Evolutionary conservation across 2,329 filamentous ascomycete species (phyloP), one percentile per base, ranked within the genome.

Genomic region (Ophiobolus disseminans): DNA sequence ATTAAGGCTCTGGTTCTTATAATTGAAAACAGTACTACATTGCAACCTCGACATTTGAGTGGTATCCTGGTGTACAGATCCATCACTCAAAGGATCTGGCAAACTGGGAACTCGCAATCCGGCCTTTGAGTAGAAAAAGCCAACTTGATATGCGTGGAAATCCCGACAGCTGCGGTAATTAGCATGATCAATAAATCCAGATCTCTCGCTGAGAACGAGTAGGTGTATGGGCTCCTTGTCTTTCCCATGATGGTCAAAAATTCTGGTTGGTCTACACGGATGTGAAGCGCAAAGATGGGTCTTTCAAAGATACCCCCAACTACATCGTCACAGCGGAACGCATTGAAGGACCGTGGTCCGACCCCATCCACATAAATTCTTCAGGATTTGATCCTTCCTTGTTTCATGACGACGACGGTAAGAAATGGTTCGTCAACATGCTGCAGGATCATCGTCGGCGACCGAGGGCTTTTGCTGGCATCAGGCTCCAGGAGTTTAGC

Each of bases 191-290:
- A 34, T 14, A 2, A 5, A 1, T 7, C 5, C 3, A 7, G 16
- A 4, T 44, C 51, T 13, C 10, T 36, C 39, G 17, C 26, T 53
- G 32, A 58, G 14, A 11, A 11, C 34, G 20, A 5, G 9, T 14
- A 60, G 57, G 57, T 1, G 74, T 87, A n/a, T 87, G 84, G 82
- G 84, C 84, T 2, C 85, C 85, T 0, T 87, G 84, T 58, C 75
- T 87, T 16, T 82, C 79, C 0, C 82, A 86, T 55, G 83, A 86
- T 54, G 83, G 82, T 36, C 74, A 79, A 2, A 78, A 73, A 44
- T 87, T 86, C 69, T 86, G 80, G 78, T 78, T 87, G 4, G 84
- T 86, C 2, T 87, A 85, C 65, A 86, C 84, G 1, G 83, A 86
- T 58, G 83, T 87, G 13, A 87, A 86, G 72, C 82, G 84, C 55